These are phyloP conservation scores for Tubosaeta sp. DNA, from an alignment of 768 basidiomycete species.

Conservation along the genomic window DNA sequence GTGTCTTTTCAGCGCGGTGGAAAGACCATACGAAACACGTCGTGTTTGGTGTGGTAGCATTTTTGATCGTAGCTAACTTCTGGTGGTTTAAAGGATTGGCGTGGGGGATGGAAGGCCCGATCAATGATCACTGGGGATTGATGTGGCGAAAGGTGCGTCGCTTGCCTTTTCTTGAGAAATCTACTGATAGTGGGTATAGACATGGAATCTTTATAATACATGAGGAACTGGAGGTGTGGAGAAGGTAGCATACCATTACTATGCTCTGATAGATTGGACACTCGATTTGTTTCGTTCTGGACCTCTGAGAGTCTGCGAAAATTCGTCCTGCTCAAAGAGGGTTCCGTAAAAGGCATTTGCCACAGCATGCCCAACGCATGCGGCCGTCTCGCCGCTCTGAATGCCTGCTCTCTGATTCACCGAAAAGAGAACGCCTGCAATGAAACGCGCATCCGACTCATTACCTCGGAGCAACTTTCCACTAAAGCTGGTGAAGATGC, in stretches of 20 bases:
- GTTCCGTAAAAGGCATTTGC: slow-evolving; percentile 16
- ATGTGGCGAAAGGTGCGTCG: slow-evolving; percentile 63
- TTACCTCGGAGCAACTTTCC: neutral
- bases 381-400: neutral
- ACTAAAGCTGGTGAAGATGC: neutral
- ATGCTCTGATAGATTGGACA: neutral
- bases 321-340: neutral
- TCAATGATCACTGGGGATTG: slow-evolving; percentile 75
- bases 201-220: slow-evolving; percentile 31
- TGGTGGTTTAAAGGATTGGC: slow-evolving; percentile 94
- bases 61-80: slow-evolving; percentile 68
- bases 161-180: too few relatives aligned
- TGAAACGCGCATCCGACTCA: neutral
- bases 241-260: neutral
- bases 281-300: neutral
- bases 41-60: slow-evolving; percentile 60
- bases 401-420: neutral
- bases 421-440: neutral
- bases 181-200: slow-evolving; percentile 16
- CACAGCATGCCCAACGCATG: slow-evolving; percentile 3
- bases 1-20: slow-evolving; percentile 77
- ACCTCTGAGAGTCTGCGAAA: too few relatives aligned
- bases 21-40: slow-evolving; percentile 63
- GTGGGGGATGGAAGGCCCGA: slow-evolving; percentile 88
- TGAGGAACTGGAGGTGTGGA: slow-evolving; percentile 2